phyloP scores from a whole-genome alignment of 2,329 filamentous ascomycete species.

The Falciphora oryzae region DNA sequence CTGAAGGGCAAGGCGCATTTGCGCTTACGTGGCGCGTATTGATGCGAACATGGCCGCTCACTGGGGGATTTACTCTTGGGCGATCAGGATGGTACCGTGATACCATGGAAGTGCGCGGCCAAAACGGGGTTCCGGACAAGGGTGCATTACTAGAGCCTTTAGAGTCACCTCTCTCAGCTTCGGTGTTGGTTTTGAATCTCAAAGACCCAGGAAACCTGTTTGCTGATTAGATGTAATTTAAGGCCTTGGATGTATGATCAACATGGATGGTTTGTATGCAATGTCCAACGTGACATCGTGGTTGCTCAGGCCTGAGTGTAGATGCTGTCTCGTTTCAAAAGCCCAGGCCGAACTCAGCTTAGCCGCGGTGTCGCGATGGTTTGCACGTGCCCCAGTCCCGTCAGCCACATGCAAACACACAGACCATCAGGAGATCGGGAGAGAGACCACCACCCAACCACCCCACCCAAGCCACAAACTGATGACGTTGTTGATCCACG shows the following conservation, averaged over 20 bases:
- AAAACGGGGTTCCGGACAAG: too few relatives aligned
- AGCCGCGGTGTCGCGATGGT: not conserved
- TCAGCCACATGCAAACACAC: not conserved
- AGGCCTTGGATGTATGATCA: not conserved
- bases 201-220: not conserved
- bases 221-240: not conserved
- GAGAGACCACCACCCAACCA: too few relatives aligned
- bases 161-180: too few relatives aligned
- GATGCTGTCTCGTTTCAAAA: not conserved
- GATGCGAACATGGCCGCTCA: too few relatives aligned
- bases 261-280: not conserved
- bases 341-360: not conserved
- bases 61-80: too few relatives aligned
- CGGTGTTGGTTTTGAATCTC: too few relatives aligned
- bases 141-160: too few relatives aligned
- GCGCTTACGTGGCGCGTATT: too few relatives aligned
- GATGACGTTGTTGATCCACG: slow-evolving; percentile 7
- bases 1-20: too few relatives aligned
- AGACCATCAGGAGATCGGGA: not conserved
- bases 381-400: not conserved
- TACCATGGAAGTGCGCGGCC: too few relatives aligned
- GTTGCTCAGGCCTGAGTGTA: not conserved
- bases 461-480: not conserved
- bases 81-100: too few relatives aligned
- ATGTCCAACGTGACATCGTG: not conserved